Percentiles rank a stretch among this genome's conserved stretches.
Evolutionary conservation across 768 basidiomycete genomes (phyloP).

Genomic region (Boletus huronensis): DNA sequence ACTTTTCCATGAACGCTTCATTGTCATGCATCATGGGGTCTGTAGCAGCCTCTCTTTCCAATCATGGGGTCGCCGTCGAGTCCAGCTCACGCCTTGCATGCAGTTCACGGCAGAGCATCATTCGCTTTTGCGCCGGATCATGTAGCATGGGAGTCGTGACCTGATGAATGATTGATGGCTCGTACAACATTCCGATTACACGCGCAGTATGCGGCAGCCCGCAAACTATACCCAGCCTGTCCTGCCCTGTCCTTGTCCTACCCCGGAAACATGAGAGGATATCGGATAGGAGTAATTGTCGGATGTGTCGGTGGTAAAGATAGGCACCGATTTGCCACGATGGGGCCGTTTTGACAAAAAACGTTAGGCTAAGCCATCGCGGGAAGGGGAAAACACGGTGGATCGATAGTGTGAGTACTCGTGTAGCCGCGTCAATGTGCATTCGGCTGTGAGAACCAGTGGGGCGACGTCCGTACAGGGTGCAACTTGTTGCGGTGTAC

Average conservation of each 20-base stretch:
- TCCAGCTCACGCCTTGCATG: slow-evolving; percentile 11
- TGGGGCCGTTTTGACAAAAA: slow-evolving; percentile 10
- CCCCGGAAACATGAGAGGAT: not conserved
- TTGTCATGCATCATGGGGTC: slow-evolving; percentile 15
- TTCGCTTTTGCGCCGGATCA: slow-evolving; percentile 14
- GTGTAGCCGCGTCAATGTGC: not conserved
- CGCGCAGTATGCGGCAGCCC: slow-evolving; percentile 10
- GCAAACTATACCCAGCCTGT: slow-evolving; percentile 5
- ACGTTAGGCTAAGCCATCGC: slow-evolving; percentile 12
- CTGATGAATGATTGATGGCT: slow-evolving; percentile 20
- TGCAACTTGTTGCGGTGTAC: slow-evolving; percentile 1
- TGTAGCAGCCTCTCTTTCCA: slow-evolving; percentile 8
- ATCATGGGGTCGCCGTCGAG: slow-evolving; percentile 10
- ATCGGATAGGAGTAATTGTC: slow-evolving; percentile 23
- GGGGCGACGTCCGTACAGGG: slow-evolving; percentile 3
- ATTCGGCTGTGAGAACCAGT: slow-evolving; percentile 15
- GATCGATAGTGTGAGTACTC: slow-evolving; percentile 14
- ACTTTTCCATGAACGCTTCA: slow-evolving; percentile 7
- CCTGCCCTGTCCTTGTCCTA: not conserved
- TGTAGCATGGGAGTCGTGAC: slow-evolving; percentile 21
- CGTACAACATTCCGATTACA: slow-evolving; percentile 19
- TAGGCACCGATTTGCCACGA: slow-evolving; percentile 21
- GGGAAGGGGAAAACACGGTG: slow-evolving; percentile 10
- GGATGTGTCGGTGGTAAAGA: slow-evolving; percentile 17
- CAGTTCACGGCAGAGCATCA: slow-evolving; percentile 23